Conservation (phyloP, 83 land plant species). For the Thuja plicata region DNA sequence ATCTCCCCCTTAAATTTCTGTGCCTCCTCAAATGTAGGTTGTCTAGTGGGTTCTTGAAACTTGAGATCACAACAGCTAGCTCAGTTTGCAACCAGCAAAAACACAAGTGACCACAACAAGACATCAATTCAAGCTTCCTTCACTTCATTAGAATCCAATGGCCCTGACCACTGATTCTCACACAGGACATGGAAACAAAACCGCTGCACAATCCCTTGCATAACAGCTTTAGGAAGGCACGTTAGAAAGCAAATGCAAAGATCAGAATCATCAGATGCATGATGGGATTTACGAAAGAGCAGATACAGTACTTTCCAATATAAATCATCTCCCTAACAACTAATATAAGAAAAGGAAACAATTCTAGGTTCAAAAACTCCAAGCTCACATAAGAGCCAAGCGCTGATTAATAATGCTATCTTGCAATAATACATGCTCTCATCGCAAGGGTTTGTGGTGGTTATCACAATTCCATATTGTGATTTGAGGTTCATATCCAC, state of each 20-base stretch:
- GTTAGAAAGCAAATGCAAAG: background rate
- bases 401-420: background rate
- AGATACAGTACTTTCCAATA: background rate
- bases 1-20: background rate
- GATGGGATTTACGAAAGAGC: background rate
- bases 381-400: background rate
- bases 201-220: background rate
- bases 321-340: background rate
- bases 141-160: background rate
- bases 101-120: no score
- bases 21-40: background rate
- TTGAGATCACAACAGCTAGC: background rate
- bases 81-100: no score
- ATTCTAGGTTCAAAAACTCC: background rate
- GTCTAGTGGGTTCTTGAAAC: background rate
- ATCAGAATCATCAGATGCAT: background rate
- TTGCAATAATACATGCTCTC: background rate
- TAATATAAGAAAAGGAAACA: background rate
- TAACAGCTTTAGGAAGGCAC: background rate
- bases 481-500: background rate
- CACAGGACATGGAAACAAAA: background rate
- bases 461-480: background rate
- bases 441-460: background rate
- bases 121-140: background rate
- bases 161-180: background rate